phyloP scores from a whole-genome alignment of 2,329 filamentous ascomycete species.

The Colletotrichum trifolii region DNA sequence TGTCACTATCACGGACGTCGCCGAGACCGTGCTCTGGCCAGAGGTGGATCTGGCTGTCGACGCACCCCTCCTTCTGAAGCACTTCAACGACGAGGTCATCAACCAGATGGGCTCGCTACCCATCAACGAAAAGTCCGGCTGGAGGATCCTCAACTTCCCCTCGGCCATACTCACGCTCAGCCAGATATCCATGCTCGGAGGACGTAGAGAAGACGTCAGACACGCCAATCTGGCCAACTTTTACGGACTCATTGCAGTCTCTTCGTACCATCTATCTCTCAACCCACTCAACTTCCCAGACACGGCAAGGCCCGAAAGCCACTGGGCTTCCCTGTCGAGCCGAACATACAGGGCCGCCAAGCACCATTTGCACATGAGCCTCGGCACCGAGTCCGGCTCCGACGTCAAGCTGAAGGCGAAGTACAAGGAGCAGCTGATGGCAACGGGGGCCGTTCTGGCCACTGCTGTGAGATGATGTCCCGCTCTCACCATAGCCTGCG shows the following conservation, averaged over 20 bases:
- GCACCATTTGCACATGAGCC: neutral
- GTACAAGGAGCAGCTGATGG: conserved; percentile 25
- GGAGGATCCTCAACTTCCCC: conserved; percentile 15
- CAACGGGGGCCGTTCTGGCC: neutral
- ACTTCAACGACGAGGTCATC: conserved; percentile 20
- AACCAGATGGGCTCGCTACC: conserved; percentile 16
- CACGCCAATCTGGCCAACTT: conserved; percentile 11
- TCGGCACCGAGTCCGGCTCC: neutral
- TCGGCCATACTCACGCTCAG: conserved; percentile 15
- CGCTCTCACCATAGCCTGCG: no score
- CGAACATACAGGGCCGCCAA: conserved; percentile 1
- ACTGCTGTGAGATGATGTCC: conserved; percentile 3
- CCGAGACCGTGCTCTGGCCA: neutral
- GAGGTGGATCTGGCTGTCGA: neutral
- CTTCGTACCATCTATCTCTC: conserved; percentile 8
- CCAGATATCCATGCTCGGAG: neutral
- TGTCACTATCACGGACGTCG: neutral
- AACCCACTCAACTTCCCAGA: neutral
- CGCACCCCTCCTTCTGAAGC: conserved; percentile 9
- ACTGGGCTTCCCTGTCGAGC: conserved; percentile 2
- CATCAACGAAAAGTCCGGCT: conserved; percentile 17
- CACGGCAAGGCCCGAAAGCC: neutral
- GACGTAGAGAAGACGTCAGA: neutral
- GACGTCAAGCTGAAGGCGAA: neutral
- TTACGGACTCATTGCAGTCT: conserved; percentile 9